Evolutionary conservation across 768 basidiomycete species (phyloP), one percentile per base, ranked within the genome.

Genomic region (Mycena vulgaris): DNA sequence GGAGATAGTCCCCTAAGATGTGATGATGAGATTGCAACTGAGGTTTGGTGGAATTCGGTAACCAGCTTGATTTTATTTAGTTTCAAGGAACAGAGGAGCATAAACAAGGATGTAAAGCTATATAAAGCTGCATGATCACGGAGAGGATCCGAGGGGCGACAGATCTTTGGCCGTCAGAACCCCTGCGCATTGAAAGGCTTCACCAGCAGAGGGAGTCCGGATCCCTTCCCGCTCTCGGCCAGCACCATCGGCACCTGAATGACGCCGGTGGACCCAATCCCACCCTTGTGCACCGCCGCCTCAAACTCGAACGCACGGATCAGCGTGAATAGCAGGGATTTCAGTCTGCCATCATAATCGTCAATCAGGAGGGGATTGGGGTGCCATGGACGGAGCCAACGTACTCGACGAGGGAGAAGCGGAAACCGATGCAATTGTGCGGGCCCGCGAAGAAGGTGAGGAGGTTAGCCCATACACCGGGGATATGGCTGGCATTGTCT

Each of bases 391-490:
- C n/a, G 23, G 23, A 47, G 2, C 14, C 33, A 2, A 51, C 61
- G 7, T n/a, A 56, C 64, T 66, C 64, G 56, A 28, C 53, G 42
- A 66, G 53, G 6, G 64, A 28, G 55, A 66, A 57, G 21, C 52
- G 51, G 52, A 55, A 64, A 39, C 63, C 63, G 42, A 64, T 64
- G 40, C 63, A 64, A n/a, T 56, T 58, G 55, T 58, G 53, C 10
- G 47, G 55, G 40, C 51, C 92, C 91, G 33, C 89, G 89, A 3
- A 90, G 72, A 93, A 93, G 0, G 88, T 85, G 33, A 92, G 74
- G 69, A 89, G 74, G 74, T 90, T 86, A 6, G 88, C 84, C 87
- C 88, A 91, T 0, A 92, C 83, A 14, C 90, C 88, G 6, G 92
- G 92, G 27, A 93, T 80, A 0, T 75, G 64, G 4, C 76, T 76